Evolutionary conservation across 768 basidiomycete genomes (phyloP), one percentile per base, ranked within the genome.

Genomic region (Myochromella boudieri): DNA sequence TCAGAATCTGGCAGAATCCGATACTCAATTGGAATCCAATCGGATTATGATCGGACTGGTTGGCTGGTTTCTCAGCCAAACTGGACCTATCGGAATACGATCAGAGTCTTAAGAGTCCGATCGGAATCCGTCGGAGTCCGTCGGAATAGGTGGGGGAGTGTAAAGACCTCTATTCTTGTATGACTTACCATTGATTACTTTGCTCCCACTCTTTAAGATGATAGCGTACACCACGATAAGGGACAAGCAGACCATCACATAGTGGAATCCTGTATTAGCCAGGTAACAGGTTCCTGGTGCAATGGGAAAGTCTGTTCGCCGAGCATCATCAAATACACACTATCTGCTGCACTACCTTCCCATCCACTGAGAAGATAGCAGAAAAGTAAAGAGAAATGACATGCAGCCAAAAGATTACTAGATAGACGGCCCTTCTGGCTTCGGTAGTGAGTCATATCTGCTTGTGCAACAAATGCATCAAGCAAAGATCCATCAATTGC

Each of bases 341-440:
- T 53, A 62, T 76, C 69, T 3, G 70, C 57, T 4, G 60, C 59
- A 27, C 62, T 66, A 0, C 72, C 73, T 32, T 77, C 72, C 65
- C 68, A 74, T 1, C 72, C 69, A 44, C 59, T 65, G 3, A 69
- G 49, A 5, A 70, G 34, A 52, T 74, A 76, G 4, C 58, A 52
- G 40, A 76, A 75, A 1, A 43, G 28, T 22, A 74, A 42, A 25
- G 59, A 39, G 40, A 72, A 73, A 1, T 54, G 53, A 10, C 64
- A 69, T 2, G 46, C 58, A 11, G 69, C 68, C 6, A 76, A 60
- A 11, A 54, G 55, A 46, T 76, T 76, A 32, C 69, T 69, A 0
- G 69, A 59, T 4, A 75, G 44, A 9, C 51, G 39, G 12, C 70
- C 70, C 46, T 72, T 70, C 5, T 57, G 51, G 48, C 65, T 61